Base-by-base conservation (phyloP, 228 moss, liverwort and hornwort species). In the Sphagnum fallax region DNA sequence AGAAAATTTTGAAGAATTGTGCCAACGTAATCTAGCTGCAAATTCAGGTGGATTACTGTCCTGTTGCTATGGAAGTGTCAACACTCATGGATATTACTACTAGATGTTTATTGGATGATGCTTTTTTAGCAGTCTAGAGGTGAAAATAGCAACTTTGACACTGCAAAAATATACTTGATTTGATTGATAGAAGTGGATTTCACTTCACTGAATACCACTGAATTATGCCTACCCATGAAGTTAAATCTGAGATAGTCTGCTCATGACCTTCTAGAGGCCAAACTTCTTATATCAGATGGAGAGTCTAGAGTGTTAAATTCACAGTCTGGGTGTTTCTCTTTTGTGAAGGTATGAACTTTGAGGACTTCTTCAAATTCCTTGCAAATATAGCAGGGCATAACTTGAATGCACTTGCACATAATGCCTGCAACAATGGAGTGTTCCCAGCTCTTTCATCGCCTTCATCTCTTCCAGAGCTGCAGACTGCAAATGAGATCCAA, bases 11-110 rank as follows among this genome's bases (percentile, higher is more conserved):
- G 77, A 77, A 60, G 16, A 48, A 14, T 48, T 77, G 52, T 73
- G 68, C 48, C 77, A 77, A 49, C 67, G 77, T 11, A 77, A 77
- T 65, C 62, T 77, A 61, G 77, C 73, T 47, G 77, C 73, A n/a
- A 77, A 77, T 59, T 77, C 77, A 11, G 71, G 71, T 71, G 11
- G 6, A 10, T n/a, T 52, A 8, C 32, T 60, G 6, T 16, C 14
- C 5, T 32, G 32, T 32, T 32, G 32, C 32, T 32, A 32, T 32
- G 32, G 32, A 32, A 32, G 32, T 3, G 32, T 32, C 32, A 32
- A 32, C 32, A 32, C 32, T 32, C 32, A 32, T 32, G 0, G 32
- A 32, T 32, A 2, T 32, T 3, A 32, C 32, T 32, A 32, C 32
- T 32, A 32, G 32, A 32, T 32, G 32, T 32, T 32, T 32, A 32